These are phyloP conservation scores for Salvia splendens DNA, from an alignment of 257 asterid species.

Conservation along the genomic window DNA sequence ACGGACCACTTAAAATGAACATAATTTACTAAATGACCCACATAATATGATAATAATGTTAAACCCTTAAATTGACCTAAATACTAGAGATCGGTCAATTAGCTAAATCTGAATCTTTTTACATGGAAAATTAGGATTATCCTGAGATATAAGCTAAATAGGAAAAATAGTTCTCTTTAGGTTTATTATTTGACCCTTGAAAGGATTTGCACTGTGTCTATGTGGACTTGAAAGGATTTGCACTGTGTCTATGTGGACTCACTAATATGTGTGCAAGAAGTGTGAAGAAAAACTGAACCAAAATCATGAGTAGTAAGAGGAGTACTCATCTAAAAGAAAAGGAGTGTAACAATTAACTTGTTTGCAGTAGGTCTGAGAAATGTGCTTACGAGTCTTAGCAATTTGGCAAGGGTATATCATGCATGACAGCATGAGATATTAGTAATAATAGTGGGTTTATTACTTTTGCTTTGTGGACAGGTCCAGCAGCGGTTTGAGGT, in stretches of 20 bases:
- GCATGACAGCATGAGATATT: background rate
- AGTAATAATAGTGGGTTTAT: background rate
- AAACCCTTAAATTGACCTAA: background rate
- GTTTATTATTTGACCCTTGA: too few relatives aligned
- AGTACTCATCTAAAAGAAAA: background rate
- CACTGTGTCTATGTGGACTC: background rate
- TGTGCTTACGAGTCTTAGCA: background rate
- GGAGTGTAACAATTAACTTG: background rate
- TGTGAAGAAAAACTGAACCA: background rate
- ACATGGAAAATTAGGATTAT: background rate
- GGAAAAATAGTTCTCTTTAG: background rate
- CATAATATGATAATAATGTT: background rate
- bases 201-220: background rate
- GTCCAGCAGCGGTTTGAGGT: conserved; percentile 89
- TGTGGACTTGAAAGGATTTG: background rate
- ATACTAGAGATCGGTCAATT: background rate
- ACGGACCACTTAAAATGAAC: background rate
- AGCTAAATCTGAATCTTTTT: background rate
- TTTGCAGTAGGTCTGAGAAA: conserved; percentile 9
- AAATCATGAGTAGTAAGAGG: background rate
- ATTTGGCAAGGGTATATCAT: conserved; percentile 10
- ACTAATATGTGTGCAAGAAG: background rate
- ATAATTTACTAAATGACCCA: too few relatives aligned
- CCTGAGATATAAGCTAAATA: too few relatives aligned
- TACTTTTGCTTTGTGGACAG: conserved; percentile 44